Conservation (phyloP, 1,284 basidiomycete genomes). For the Coniophora puteana region DNA sequence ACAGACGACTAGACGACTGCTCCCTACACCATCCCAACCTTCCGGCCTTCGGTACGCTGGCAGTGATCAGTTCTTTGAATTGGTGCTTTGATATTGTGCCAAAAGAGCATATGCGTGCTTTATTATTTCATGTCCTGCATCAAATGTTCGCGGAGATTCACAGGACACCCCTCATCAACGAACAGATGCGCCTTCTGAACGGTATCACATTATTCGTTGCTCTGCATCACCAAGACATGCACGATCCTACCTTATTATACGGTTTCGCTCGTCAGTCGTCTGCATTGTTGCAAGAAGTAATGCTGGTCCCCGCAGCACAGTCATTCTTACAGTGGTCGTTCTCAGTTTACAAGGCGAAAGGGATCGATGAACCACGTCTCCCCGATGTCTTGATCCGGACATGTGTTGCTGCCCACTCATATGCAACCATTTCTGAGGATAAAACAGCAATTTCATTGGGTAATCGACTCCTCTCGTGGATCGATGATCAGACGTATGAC, state of each 20-base stretch:
- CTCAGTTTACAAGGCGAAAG: slow-evolving; percentile 37
- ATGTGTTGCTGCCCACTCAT: slow-evolving; percentile 49
- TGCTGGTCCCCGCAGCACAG: slow-evolving; percentile 66
- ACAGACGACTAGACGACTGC: slow-evolving; percentile 46
- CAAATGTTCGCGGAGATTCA: slow-evolving; percentile 70
- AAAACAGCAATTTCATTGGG: slow-evolving; percentile 36
- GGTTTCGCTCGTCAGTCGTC: slow-evolving; percentile 67
- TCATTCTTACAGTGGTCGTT: slow-evolving; percentile 81
- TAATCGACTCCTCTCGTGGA: slow-evolving; percentile 53
- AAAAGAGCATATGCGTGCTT: slow-evolving; percentile 40
- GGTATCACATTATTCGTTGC: slow-evolving; percentile 74
- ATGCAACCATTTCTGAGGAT: slow-evolving; percentile 26
- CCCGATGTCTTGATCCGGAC: slow-evolving; percentile 68
- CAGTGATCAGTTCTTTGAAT: slow-evolving; percentile 51
- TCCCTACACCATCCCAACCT: slow-evolving; percentile 58
- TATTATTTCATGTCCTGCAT: slow-evolving; percentile 76
- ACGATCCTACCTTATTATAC: slow-evolving; percentile 56
- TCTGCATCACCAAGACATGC: slow-evolving; percentile 50
- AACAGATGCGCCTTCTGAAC: slow-evolving; percentile 78
- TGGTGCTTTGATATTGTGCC: slow-evolving; percentile 49
- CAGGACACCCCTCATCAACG: slow-evolving; percentile 75
- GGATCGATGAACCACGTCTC: slow-evolving; percentile 44
- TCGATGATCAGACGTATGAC: slow-evolving; percentile 47
- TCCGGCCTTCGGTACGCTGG: slow-evolving; percentile 47
- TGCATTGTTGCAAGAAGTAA: slow-evolving; percentile 62